phyloP scores from a whole-genome alignment of 179 eudicot genomes.

The Silene coronaria region DNA sequence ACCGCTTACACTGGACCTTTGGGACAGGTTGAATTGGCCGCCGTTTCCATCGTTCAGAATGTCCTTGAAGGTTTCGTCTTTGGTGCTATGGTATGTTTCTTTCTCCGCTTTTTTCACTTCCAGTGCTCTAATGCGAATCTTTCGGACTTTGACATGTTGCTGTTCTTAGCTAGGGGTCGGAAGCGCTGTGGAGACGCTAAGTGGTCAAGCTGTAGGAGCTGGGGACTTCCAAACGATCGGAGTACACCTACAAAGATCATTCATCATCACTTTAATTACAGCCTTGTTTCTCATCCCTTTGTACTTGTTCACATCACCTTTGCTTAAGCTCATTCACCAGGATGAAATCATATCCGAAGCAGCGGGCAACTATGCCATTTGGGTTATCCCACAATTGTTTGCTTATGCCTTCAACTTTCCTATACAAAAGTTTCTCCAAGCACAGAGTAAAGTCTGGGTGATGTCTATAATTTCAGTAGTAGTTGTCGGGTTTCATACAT shows the following conservation, averaged over 20 bases:
- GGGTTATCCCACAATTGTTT: constrained; percentile 39
- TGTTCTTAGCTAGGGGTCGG: constrained; percentile 46
- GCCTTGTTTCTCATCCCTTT: constrained; percentile 31
- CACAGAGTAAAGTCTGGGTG: constrained; percentile 45
- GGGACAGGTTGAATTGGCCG: constrained; percentile 54
- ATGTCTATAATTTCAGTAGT: constrained; percentile 28
- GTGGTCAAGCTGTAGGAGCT: constrained; percentile 48
- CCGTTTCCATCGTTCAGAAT: constrained; percentile 61
- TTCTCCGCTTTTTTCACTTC: not conserved
- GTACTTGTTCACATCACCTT: constrained; percentile 33
- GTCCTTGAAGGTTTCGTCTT: constrained; percentile 52
- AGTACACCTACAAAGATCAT: constrained; percentile 43
- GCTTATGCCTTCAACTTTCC: constrained; percentile 43
- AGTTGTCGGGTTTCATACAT: constrained; percentile 31
- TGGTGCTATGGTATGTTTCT: constrained; percentile 49
- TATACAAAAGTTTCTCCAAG: constrained; percentile 43
- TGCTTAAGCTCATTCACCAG: constrained; percentile 33
- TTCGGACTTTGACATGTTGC: not conserved
- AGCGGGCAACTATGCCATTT: constrained; percentile 37
- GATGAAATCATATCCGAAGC: constrained; percentile 29
- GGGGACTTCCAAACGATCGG: constrained; percentile 35
- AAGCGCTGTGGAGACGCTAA: constrained; percentile 48
- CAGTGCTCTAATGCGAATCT: not conserved
- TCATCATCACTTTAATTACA: constrained; percentile 29
- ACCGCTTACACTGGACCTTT: constrained; percentile 51